Percentiles rank a stretch among this genome's conserved stretches.
Conservation (phyloP, 768 basidiomycete species). For the Hygrocybe coccinea region DNA sequence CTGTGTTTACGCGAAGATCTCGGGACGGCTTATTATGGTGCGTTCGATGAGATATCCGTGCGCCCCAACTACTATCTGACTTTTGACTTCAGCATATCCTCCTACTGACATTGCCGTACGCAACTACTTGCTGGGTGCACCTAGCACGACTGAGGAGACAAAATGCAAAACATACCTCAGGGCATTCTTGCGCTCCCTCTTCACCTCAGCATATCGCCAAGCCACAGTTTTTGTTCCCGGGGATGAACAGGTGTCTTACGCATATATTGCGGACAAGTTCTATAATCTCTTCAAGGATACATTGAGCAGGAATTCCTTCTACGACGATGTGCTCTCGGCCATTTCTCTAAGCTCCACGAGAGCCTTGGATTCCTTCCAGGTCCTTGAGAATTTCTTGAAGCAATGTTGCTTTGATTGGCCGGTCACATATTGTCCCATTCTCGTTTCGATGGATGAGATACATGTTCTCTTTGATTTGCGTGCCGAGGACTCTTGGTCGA, state of each 20-base stretch:
- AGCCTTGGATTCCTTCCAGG: neutral
- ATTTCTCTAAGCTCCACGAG: neutral
- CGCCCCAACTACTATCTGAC: neutral
- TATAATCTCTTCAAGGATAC: constrained; percentile 1
- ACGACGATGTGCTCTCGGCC: neutral
- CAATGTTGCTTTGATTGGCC: constrained; percentile 6
- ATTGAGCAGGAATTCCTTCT: constrained; percentile 1
- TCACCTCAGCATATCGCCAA: neutral
- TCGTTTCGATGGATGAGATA: constrained; percentile 8
- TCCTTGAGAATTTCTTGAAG: constrained; percentile 1
- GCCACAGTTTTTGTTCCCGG: neutral
- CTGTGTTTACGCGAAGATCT: constrained; percentile 6
- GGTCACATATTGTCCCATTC: neutral
- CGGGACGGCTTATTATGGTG: constrained; percentile 1
- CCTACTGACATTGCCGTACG: neutral
- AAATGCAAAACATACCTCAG: constrained; percentile 2
- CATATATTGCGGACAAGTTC: neutral
- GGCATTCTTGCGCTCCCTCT: constrained; percentile 2
- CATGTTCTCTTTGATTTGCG: constrained; percentile 2
- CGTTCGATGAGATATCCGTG: neutral
- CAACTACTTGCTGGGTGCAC: constrained; percentile 1
- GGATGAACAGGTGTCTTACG: neutral
- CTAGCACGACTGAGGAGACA: neutral
- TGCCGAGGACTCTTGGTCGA: neutral
- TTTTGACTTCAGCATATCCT: constrained; percentile 1